These are phyloP conservation scores for Malus hybrid DNA, from an alignment of 331 rosid genomes.

Conservation along the genomic window DNA sequence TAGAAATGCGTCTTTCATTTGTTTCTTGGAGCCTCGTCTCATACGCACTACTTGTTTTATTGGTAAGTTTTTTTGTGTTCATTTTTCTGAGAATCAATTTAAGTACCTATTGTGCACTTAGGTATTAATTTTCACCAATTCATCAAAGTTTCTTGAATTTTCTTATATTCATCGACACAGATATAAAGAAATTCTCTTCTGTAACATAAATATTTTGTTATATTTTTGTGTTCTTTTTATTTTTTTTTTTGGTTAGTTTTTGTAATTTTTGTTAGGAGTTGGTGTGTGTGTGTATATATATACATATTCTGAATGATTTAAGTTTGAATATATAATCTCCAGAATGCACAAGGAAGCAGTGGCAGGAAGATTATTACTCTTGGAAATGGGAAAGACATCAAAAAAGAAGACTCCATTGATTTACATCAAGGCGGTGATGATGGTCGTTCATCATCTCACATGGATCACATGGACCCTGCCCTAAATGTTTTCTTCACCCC, in stretches of 20 bases:
- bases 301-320: neutral
- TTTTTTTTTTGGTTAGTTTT: neutral
- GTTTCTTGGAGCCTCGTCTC: neutral
- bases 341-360: neutral
- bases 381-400: neutral
- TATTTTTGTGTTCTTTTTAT: neutral
- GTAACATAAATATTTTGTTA: no score
- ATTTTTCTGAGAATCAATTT: neutral
- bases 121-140: neutral
- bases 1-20: neutral
- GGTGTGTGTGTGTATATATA: no score
- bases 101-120: neutral
- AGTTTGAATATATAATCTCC: neutral
- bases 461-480: conserved; percentile 43
- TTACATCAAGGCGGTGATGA: conserved; percentile 10
- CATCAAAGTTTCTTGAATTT: neutral
- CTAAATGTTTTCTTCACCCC: conserved; percentile 62
- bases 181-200: no score
- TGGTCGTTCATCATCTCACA: conserved; percentile 7
- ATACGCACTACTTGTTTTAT: neutral
- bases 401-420: neutral
- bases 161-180: no score
- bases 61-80: neutral
- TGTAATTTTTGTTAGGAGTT: no score
- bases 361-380: neutral